These are phyloP conservation scores for Colletotrichum tamarilloi DNA, from an alignment of 2,329 filamentous ascomycete genomes.

Conservation along the genomic window DNA sequence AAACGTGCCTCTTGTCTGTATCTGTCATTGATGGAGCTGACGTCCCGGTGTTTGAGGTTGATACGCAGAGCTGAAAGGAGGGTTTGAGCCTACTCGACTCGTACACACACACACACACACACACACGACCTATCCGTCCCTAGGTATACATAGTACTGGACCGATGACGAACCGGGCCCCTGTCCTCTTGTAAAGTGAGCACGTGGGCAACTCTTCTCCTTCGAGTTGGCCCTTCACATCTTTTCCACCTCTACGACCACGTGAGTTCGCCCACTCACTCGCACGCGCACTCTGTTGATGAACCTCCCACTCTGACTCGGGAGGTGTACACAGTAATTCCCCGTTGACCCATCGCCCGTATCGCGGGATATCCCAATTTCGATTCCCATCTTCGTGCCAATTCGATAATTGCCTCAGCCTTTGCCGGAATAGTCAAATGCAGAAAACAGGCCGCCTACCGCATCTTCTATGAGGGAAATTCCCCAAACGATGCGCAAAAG, in stretches of 20 bases:
- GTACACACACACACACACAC: background rate
- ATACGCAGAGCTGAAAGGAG: background rate
- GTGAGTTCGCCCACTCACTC: background rate
- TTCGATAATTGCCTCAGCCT: background rate
- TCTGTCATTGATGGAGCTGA: background rate
- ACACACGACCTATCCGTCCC: background rate
- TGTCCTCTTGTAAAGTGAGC: slow-evolving; percentile 20
- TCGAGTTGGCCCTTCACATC: background rate
- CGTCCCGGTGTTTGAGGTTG: background rate
- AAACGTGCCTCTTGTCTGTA: slow-evolving; percentile 6
- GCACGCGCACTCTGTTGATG: background rate
- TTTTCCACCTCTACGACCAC: too few species aligned
- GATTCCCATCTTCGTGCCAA: too few species aligned
- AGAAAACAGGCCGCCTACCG: background rate
- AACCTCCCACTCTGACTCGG: background rate
- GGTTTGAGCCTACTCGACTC: background rate
- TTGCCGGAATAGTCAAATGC: background rate
- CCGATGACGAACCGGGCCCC: slow-evolving; percentile 1
- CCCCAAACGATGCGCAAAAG: background rate
- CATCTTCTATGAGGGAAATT: background rate
- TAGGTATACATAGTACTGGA: too few species aligned
- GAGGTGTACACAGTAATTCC: too few species aligned
- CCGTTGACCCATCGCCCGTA: background rate
- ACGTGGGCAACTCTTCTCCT: slow-evolving; percentile 15
- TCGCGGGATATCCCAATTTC: background rate